These are phyloP conservation scores for Echium plantagineum DNA, from an alignment of 257 asterid species.

Conservation along the genomic window DNA sequence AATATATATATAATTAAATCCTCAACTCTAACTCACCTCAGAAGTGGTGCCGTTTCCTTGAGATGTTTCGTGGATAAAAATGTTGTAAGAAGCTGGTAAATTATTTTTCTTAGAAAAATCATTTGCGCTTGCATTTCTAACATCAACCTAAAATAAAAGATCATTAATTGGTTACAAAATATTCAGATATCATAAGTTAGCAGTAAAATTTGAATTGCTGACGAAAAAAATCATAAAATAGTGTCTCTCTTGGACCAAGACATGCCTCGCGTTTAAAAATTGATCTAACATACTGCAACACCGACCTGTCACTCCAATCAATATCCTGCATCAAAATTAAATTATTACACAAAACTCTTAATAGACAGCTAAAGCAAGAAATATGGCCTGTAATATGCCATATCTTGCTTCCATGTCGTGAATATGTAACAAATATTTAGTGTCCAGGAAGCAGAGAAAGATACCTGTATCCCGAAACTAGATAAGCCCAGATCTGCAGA, in stretches of 20 bases:
- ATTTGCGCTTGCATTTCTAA: slow-evolving; percentile 47
- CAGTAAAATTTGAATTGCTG: neutral
- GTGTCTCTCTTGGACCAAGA: slow-evolving; percentile 4
- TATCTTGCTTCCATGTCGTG: neutral
- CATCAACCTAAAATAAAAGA: slow-evolving; percentile 49
- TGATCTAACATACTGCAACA: slow-evolving; percentile 50
- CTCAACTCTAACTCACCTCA: slow-evolving; percentile 35
- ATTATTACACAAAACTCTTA: neutral
- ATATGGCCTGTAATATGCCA: neutral
- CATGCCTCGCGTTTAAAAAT: slow-evolving; percentile 54
- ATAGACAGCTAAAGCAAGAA: neutral
- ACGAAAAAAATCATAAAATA: neutral
- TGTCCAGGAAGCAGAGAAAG: slow-evolving; percentile 11
- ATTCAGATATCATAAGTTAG: neutral
- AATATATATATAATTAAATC: neutral
- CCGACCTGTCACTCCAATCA: slow-evolving; percentile 65
- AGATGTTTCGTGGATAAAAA: slow-evolving; percentile 28
- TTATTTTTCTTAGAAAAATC: slow-evolving; percentile 44
- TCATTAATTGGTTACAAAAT: slow-evolving; percentile 9
- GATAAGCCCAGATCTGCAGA: slow-evolving; percentile 40
- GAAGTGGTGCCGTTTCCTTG: slow-evolving; percentile 22
- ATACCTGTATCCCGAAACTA: slow-evolving; percentile 40
- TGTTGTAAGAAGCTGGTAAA: slow-evolving; percentile 69
- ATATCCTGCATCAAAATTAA: slow-evolving; percentile 32
- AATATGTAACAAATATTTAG: neutral